Conservation (phyloP, 371 early-diverging fungal species). For the Choanephora cucurbitarum region DNA sequence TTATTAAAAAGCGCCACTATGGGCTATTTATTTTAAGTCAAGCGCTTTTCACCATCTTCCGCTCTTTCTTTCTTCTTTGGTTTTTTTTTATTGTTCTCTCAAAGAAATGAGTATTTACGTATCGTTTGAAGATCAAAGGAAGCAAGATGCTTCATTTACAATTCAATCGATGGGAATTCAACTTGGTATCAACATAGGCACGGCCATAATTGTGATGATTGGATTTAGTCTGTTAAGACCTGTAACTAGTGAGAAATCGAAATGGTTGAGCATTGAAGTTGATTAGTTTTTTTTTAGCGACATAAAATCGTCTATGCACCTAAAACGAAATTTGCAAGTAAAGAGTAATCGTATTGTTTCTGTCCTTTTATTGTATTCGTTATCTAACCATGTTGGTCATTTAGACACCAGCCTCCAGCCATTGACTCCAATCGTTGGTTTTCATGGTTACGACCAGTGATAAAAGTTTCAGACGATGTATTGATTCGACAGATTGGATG, state of each 20-base stretch:
- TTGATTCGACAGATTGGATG: conserved; percentile 71
- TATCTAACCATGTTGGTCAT: too few relatives aligned
- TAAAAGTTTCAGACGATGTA: conserved; percentile 57
- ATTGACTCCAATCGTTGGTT: conserved; percentile 56
- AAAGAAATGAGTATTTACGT: conserved; percentile 32
- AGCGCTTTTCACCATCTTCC: too few relatives aligned
- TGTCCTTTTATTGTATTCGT: too few relatives aligned
- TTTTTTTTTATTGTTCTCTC: not conserved
- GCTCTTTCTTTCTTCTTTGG: conserved; percentile 6
- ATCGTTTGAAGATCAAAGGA: conserved; percentile 34
- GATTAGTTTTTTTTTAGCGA: conserved; percentile 16
- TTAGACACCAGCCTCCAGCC: conserved; percentile 70
- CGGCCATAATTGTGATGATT: conserved; percentile 47
- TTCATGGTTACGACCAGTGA: conserved; percentile 68
- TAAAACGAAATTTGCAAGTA: conserved; percentile 37
- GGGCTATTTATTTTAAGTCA: too few relatives aligned
- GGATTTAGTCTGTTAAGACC: conserved; percentile 52
- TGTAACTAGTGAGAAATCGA: conserved; percentile 21
- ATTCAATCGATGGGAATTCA: conserved; percentile 51
- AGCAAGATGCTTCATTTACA: conserved; percentile 43
- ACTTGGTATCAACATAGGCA: conserved; percentile 49
- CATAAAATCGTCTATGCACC: conserved; percentile 51
- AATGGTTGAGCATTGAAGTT: too few relatives aligned
- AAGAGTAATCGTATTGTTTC: too few relatives aligned
- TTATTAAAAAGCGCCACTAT: too few relatives aligned